phyloP scores from a whole-genome alignment of 2,329 filamentous ascomycete species.

The Sphaerulina musiva region DNA sequence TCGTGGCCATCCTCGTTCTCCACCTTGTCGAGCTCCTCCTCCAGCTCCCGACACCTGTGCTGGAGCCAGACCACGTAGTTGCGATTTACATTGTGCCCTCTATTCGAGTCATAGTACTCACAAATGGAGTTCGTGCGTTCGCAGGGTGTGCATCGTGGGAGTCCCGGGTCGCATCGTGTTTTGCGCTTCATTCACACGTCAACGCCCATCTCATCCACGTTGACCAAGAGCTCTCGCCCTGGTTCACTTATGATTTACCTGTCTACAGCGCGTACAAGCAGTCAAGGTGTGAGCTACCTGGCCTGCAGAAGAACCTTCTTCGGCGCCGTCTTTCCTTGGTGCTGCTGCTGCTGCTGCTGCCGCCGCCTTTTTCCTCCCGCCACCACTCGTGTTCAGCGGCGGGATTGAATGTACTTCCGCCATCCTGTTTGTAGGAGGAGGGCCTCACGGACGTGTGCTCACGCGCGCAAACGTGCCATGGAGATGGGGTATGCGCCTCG shows the following conservation, averaged over 20 bases:
- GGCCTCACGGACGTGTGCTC: neutral
- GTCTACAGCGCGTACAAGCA: slow-evolving; percentile 71
- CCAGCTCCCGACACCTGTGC: slow-evolving; percentile 73
- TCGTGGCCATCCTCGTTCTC: slow-evolving; percentile 69
- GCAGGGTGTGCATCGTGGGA: slow-evolving; percentile 87
- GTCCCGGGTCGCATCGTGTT: slow-evolving; percentile 86
- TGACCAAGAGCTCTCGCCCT: neutral
- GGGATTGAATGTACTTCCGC: slow-evolving; percentile 8
- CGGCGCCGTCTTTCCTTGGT: slow-evolving; percentile 27
- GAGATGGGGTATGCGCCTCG: neutral
- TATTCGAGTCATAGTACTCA: slow-evolving; percentile 90
- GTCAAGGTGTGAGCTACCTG: slow-evolving; percentile 73
- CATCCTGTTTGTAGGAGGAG: slow-evolving; percentile 4
- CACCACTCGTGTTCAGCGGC: slow-evolving; percentile 11
- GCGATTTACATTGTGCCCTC: slow-evolving; percentile 77
- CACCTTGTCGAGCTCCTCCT: slow-evolving; percentile 71
- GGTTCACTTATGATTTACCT: slow-evolving; percentile 48
- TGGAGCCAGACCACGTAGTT: slow-evolving; percentile 90
- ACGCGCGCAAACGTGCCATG: neutral
- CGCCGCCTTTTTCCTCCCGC: slow-evolving; percentile 13
- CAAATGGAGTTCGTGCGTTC: slow-evolving; percentile 85
- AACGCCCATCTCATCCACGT: slow-evolving; percentile 5
- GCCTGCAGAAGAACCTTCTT: slow-evolving; percentile 39
- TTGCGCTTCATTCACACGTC: slow-evolving; percentile 61
- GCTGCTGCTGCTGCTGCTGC: slow-evolving; percentile 1